Evolutionary conservation across 371 early-diverging fungal genomes (phyloP), one percentile per base, ranked within the genome.

Genomic region (Capniomyces stellatus): DNA sequence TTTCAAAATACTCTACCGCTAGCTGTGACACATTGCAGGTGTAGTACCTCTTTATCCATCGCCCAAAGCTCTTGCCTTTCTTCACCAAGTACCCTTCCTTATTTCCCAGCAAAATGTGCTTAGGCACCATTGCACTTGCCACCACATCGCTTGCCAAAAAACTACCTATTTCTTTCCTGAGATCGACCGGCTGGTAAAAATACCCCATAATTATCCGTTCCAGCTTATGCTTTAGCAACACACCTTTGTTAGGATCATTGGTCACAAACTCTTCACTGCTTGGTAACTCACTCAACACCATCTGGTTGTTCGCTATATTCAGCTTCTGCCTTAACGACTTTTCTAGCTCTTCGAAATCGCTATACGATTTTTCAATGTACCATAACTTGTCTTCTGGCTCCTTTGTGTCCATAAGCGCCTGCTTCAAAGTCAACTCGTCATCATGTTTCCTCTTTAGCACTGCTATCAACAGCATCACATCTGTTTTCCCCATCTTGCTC

Each of bases 71-170:
- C 63, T 84, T 86, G 29, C 87, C 86, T 59, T 76, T 78, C 66
- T 89, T 89, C 35, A 79, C 75, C 50, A 89, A 62, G 54, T 81
- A 82, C 0, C 90, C 90, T 63, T 86, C 87, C 56, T 82, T 86
- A 58, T 71, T 63, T 1, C 76, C 75, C 28, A 64, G 58, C 47
- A 67, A 48, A 39, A 66, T 66, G 15, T 65, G 67, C 59, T 61
- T 66, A 29, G 46, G 52, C 46, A 52, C 51, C 41, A 56, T 59
- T 3, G 60, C 57, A 39, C 56, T 59, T 25, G 75, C 76, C 10
- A 78, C 60, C 18, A 82, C 70, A 58, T 81, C 72, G 19, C 80
- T 79, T 52, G 81, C 79, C 29, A 90, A 61, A 55, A 90, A 88
- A 52, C 82, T 77, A 44, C 80, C 71, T 23, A 90, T 57, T 53